phyloP scores from a whole-genome alignment of 202 grass and related monocot species.

The Brachypodium distachyon region DNA sequence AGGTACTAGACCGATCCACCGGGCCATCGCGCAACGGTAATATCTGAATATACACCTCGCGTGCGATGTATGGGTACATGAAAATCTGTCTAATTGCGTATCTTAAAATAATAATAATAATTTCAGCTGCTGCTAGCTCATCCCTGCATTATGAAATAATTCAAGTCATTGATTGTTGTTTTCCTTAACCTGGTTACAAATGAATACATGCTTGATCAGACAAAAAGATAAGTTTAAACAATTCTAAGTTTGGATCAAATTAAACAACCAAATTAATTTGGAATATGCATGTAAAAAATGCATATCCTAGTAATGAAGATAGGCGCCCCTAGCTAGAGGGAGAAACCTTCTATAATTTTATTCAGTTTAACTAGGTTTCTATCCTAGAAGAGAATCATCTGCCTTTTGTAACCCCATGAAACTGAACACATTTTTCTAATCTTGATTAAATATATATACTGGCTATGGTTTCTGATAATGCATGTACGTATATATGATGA shows the following conservation, averaged over 20 bases:
- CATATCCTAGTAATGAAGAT: neutral
- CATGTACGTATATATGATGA: no score
- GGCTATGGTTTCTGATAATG: no score
- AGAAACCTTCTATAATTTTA: neutral
- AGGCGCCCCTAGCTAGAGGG: neutral
- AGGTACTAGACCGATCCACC: neutral
- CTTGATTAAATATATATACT: neutral
- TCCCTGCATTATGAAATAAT: neutral
- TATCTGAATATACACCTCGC: neutral
- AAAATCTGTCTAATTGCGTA: neutral
- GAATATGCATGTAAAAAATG: neutral
- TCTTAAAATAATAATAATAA: neutral
- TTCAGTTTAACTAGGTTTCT: neutral
- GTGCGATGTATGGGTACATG: neutral
- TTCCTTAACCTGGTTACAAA: conserved; percentile 4
- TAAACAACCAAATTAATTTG: neutral
- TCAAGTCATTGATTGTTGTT: neutral
- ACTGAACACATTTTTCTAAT: neutral
- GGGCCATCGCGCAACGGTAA: neutral
- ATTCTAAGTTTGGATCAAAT: neutral
- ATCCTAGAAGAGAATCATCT: neutral
- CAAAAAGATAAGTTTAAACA: neutral
- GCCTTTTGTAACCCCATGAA: no score
- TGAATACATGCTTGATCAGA: neutral
- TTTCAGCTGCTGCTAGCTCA: neutral